Base-by-base conservation (phyloP, 352 stramenopile species). In the Phytophthora brassicae region DNA sequence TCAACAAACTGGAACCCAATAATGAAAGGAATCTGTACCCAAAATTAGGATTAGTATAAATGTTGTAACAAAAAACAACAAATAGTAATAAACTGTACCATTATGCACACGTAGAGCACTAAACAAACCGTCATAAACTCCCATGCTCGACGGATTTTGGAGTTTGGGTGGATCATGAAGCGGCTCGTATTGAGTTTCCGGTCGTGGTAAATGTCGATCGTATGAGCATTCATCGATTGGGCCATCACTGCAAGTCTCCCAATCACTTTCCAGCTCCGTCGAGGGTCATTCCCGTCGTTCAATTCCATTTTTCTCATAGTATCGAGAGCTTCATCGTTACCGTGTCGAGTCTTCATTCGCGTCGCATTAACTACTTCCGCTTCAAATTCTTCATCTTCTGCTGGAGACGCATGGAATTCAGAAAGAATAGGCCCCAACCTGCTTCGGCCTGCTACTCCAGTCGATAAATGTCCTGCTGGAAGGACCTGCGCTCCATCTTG, bases 91-190 rank as follows among this genome's bases (percentile, higher is more conserved):
- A n/a, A n/a, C n/a, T 56, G 22, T 58, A 89, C 84, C 65, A 91
- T 75, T 19, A 75, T 57, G 38, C 81, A 89, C 8, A 94, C 84
- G 63, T 92, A 90, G n/a, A 95, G 20, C 19, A 95, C 79, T 49
- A 83, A 77, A 52, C 61, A 64, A 20, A 86, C 86, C n/a, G 84
- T 93, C 44, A 65, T 38, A 26, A 89, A 50, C 47, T 94, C 86
- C 86, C 86, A 95, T 6, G 79, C 17, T 19, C 84, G 76, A 16
- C 81, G 79, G 23, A 89, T 61, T 45, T 87, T 88, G 12, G 81
- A 93, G 59, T 93, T 93, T 1, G 84, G 84, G 53, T 93, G 84
- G 47, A 93, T 74, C 84, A 93, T 93, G 56, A 79, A 90, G 12
- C 66, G 68, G 33, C 66, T 83, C 6, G 64, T 68, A 46, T 77